A percentile compares a stretch with the other conserved stretches of the same genome.
These are phyloP conservation scores for Colletotrichum orbiculare DNA, from an alignment of 2,329 filamentous ascomycete species.

Conservation along the genomic window DNA sequence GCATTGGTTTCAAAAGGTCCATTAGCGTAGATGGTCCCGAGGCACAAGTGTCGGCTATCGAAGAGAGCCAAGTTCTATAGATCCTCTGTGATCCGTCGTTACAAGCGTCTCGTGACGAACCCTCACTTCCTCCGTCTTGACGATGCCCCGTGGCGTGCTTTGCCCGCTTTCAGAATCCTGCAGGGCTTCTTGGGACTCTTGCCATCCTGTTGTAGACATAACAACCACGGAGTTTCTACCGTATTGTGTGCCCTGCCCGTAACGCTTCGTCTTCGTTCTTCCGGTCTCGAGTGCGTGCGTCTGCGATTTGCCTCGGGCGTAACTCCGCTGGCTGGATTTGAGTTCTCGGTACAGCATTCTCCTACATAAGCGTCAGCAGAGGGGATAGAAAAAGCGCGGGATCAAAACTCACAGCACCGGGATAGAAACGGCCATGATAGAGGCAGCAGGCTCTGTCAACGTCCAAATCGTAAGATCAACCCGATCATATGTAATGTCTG, in stretches of 20 bases:
- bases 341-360: constrained; percentile 49
- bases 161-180: constrained; percentile 38
- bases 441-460: constrained; percentile 47
- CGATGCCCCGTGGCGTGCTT: constrained; percentile 37
- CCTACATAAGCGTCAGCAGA: constrained; percentile 33
- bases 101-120: constrained; percentile 39
- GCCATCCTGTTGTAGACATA: constrained; percentile 46
- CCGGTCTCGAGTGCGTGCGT: constrained; percentile 27
- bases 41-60: too few species aligned
- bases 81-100: too few species aligned
- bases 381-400: neutral
- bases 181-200: constrained; percentile 47
- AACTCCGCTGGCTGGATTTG: constrained; percentile 44
- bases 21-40: too few species aligned
- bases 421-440: constrained; percentile 50
- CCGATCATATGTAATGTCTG: constrained; percentile 48
- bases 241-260: constrained; percentile 39
- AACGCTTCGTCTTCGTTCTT: constrained; percentile 37
- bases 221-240: constrained; percentile 46
- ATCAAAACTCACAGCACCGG: constrained; percentile 46
- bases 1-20: too few species aligned
- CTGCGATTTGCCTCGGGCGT: constrained; percentile 40
- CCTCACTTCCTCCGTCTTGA: constrained; percentile 46
- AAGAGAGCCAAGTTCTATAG: too few species aligned
- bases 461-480: constrained; percentile 51